These are phyloP conservation scores for Plasmodium malariae DNA, from an alignment of 169 alveolate species.

Conservation along the genomic window DNA sequence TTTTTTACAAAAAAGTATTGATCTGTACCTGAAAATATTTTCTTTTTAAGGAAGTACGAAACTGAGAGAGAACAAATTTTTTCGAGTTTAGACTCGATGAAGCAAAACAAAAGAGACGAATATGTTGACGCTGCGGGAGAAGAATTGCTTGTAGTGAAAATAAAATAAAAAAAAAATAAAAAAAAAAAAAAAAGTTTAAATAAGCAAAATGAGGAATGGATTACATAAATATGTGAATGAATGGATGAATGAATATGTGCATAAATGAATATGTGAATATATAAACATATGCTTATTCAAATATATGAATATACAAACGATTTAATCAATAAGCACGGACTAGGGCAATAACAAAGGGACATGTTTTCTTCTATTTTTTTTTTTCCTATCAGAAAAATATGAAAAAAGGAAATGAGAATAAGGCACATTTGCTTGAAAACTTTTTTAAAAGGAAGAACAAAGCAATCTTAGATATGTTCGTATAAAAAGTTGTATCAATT, in stretches of 20 bases:
- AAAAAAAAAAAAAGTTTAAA: no score
- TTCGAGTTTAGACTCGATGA: not conserved
- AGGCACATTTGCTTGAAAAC: conserved; percentile 22
- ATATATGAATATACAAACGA: no score
- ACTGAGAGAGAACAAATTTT: conserved; percentile 46
- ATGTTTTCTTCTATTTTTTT: not conserved
- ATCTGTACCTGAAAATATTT: no score
- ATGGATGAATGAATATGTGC: no score
- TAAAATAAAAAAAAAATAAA: conserved; percentile 1
- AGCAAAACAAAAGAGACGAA: conserved; percentile 4
- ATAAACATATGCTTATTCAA: no score
- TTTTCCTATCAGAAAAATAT: not conserved
- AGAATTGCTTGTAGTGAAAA: not conserved
- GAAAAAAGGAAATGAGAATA: conserved; percentile 5
- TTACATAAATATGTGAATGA: no score
- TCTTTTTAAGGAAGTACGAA: conserved; percentile 33
- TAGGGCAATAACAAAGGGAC: no score
- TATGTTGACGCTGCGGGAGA: conserved; percentile 1
- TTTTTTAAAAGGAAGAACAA: conserved; percentile 50
- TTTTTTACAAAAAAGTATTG: no score
- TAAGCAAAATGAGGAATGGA: not conserved
- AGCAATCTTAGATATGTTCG: conserved; percentile 45
- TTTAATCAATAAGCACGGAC: no score
- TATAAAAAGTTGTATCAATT: no score
- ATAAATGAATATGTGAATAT: no score